These are phyloP conservation scores for Magnusiomyces fungicola DNA, from an alignment of 1,139 yeast genomes.

Conservation along the genomic window DNA sequence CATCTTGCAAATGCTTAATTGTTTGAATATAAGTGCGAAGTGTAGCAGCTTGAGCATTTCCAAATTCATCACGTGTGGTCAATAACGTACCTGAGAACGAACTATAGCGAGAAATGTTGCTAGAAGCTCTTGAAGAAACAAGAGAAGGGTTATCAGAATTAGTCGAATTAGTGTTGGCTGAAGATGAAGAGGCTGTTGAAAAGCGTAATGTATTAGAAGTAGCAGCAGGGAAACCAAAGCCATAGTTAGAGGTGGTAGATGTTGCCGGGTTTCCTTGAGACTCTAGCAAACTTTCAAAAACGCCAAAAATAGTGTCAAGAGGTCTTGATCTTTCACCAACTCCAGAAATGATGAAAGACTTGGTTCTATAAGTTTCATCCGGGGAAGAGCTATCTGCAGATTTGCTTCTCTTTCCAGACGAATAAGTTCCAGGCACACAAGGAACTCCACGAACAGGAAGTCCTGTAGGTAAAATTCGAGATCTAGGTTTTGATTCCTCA, in stretches of 20 bases:
- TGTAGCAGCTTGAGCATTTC: background rate
- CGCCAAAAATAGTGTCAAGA: background rate
- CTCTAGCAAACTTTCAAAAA: too few relatives aligned
- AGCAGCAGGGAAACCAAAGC: too few relatives aligned
- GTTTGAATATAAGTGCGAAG: background rate
- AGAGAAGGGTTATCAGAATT: too few relatives aligned
- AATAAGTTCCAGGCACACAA: background rate
- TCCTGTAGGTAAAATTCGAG: background rate
- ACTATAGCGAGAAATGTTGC: too few relatives aligned
- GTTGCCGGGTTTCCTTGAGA: too few relatives aligned
- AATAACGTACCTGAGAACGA: background rate
- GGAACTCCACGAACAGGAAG: background rate
- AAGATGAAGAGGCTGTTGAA: too few relatives aligned
- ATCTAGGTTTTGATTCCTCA: background rate
- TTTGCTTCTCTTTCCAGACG: background rate
- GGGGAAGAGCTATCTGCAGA: background rate
- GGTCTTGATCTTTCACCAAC: background rate
- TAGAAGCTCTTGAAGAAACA: too few relatives aligned
- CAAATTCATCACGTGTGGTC: background rate
- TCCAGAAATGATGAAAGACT: background rate
- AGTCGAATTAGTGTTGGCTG: too few relatives aligned
- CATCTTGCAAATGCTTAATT: background rate
- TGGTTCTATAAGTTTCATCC: background rate
- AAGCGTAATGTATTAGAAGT: too few relatives aligned
- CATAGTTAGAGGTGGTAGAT: too few relatives aligned